phyloP scores from a whole-genome alignment of 495 filamentous ascomycete species.

The Penicillium longicatenatum region DNA sequence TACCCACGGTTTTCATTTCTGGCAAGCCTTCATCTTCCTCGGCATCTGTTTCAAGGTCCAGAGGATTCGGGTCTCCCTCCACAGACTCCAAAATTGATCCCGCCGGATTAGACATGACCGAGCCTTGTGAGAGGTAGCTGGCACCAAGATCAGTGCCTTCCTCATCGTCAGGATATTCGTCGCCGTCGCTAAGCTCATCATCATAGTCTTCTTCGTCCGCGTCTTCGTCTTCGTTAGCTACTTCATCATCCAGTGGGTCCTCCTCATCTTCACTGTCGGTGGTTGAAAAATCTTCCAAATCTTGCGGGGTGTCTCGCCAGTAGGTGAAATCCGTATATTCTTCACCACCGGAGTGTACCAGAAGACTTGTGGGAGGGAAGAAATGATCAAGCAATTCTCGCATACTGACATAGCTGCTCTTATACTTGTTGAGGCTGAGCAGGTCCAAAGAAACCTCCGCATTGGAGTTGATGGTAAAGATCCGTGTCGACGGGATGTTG shows the following conservation, averaged over 20 bases:
- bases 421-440: slow-evolving; percentile 89
- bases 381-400: slow-evolving; percentile 94
- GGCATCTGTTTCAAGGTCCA: slow-evolving; percentile 22
- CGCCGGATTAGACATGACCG: slow-evolving; percentile 51
- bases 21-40: slow-evolving; percentile 3
- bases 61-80: slow-evolving; percentile 22
- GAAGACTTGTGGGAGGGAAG: slow-evolving; percentile 79
- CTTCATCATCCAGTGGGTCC: slow-evolving; percentile 49
- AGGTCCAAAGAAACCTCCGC: slow-evolving; percentile 94
- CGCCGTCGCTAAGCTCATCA: slow-evolving; percentile 40
- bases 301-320: slow-evolving; percentile 75
- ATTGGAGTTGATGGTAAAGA: slow-evolving; percentile 99
- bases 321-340: slow-evolving; percentile 89
- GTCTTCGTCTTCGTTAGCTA: slow-evolving; percentile 45
- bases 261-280: slow-evolving; percentile 67
- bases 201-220: slow-evolving; percentile 46
- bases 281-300: slow-evolving; percentile 76
- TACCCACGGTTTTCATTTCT: not conserved
- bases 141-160: slow-evolving; percentile 51
- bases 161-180: slow-evolving; percentile 47
- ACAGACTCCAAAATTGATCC: slow-evolving; percentile 42
- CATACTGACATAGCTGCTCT: slow-evolving; percentile 96
- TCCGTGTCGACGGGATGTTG: slow-evolving; percentile 88
- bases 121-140: slow-evolving; percentile 61
- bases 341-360: slow-evolving; percentile 77